These are phyloP conservation scores for Dillenia turbinata DNA, from an alignment of 164 flowering plant genomes.

Conservation along the genomic window DNA sequence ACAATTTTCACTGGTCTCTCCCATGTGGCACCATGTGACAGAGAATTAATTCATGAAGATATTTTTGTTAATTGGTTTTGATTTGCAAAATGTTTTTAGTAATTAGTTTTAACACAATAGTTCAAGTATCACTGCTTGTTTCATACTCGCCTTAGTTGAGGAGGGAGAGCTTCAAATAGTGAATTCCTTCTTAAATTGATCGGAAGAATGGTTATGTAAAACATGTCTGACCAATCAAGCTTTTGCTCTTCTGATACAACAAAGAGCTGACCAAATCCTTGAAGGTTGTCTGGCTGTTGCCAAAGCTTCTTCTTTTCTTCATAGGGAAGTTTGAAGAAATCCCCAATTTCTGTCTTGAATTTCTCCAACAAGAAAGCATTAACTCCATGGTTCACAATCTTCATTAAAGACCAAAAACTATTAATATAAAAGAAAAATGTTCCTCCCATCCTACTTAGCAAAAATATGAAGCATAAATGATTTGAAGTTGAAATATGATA, in stretches of 20 bases:
- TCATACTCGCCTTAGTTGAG: not conserved
- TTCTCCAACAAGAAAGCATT: constrained; percentile 24
- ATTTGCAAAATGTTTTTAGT: no score
- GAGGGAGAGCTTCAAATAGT: constrained; percentile 8
- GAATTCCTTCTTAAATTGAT: constrained; percentile 25
- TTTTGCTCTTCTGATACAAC: constrained; percentile 35
- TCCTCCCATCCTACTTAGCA: no score
- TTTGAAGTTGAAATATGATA: no score
- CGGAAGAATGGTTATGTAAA: constrained; percentile 25
- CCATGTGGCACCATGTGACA: no score
- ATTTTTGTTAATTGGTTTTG: no score
- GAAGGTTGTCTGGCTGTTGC: constrained; percentile 22
- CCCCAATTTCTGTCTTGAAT: constrained; percentile 22
- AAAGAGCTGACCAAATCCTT: constrained; percentile 41
- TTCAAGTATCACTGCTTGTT: no score
- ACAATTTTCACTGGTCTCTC: no score
- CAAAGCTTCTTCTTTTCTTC: constrained; percentile 33
- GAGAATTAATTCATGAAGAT: no score
- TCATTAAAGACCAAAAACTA: not conserved
- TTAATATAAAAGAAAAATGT: no score
- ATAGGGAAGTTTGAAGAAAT: constrained; percentile 34
- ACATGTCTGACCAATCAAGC: constrained; percentile 41
- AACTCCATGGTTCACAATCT: constrained; percentile 48
- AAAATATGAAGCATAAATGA: no score
- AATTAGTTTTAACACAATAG: no score